Conservation (phyloP, 805 yeast genomes). For the Saitoella complicata region DNA sequence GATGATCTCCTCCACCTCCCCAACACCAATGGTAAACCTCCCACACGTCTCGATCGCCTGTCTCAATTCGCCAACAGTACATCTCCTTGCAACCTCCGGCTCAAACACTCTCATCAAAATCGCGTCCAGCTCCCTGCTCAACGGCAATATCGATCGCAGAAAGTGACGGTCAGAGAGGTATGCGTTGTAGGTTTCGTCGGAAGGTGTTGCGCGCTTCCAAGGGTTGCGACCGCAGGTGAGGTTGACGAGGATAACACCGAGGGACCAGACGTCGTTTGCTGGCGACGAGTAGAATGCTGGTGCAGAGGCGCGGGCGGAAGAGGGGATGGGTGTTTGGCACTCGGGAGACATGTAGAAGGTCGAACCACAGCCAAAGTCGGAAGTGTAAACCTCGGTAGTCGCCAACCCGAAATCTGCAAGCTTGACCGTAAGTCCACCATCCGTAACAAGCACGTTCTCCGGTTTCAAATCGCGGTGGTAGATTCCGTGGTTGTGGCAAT, state of each 20-base stretch:
- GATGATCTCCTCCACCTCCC: too few species aligned
- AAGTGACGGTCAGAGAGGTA: conserved; percentile 40
- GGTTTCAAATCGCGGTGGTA: conserved; percentile 94
- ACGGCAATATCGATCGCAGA: conserved; percentile 52
- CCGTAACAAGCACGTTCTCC: conserved; percentile 65
- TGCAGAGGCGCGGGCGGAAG: neutral
- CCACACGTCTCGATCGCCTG: conserved; percentile 7
- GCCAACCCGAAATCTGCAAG: conserved; percentile 88
- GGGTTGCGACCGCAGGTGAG: conserved; percentile 71
- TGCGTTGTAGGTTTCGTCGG: conserved; percentile 48
- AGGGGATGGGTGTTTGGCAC: conserved; percentile 3
- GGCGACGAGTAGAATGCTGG: conserved; percentile 22
- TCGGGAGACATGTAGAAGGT: conserved; percentile 92
- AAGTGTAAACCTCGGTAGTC: conserved; percentile 41
- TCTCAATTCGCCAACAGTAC: conserved; percentile 13
- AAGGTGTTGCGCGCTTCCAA: conserved; percentile 59
- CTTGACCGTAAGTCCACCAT: conserved; percentile 37
- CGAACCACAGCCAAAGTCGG: conserved; percentile 71
- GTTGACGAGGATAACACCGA: conserved; percentile 64
- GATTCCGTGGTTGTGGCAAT: conserved; percentile 68
- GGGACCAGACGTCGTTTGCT: conserved; percentile 75
- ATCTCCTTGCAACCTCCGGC: conserved; percentile 12
- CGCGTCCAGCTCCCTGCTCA: conserved; percentile 43
- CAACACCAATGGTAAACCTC: conserved; percentile 7
- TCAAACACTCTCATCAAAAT: conserved; percentile 27